phyloP scores from a whole-genome alignment of 1,284 basidiomycete species.

The Termitomyces sp. region DNA sequence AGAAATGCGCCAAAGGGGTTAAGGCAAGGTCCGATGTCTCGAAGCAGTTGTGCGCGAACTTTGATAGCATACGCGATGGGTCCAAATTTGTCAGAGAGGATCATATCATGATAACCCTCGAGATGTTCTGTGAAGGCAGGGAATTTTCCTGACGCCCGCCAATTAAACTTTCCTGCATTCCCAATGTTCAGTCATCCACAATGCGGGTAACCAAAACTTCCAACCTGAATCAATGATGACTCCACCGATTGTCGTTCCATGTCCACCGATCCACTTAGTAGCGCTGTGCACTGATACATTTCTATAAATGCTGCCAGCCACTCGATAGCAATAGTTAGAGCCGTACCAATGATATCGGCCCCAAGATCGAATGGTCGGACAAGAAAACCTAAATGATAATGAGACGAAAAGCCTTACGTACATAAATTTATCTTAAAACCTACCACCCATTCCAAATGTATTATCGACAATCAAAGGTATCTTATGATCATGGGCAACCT shows the following conservation, averaged over 20 bases:
- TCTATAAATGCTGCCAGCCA: background rate
- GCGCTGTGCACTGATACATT: constrained; percentile 64
- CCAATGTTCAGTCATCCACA: background rate
- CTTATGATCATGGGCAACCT: constrained; percentile 67
- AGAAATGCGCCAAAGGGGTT: constrained; percentile 85
- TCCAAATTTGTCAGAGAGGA: constrained; percentile 75
- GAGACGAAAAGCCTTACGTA: background rate
- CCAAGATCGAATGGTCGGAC: constrained; percentile 74
- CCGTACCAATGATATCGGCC: constrained; percentile 70
- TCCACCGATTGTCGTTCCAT: constrained; percentile 85
- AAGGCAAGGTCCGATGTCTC: constrained; percentile 72
- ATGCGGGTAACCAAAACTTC: constrained; percentile 3
- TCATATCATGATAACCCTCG: constrained; percentile 81
- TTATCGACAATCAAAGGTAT: constrained; percentile 88
- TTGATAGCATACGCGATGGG: constrained; percentile 69
- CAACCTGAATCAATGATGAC: constrained; percentile 73
- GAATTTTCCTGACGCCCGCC: constrained; percentile 73
- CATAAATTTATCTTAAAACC: constrained; percentile 13
- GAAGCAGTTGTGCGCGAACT: constrained; percentile 61
- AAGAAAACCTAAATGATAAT: constrained; percentile 46
- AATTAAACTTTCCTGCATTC: constrained; percentile 74
- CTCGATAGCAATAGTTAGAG: background rate
- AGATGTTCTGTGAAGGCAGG: constrained; percentile 79
- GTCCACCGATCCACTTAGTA: constrained; percentile 91
- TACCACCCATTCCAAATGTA: constrained; percentile 83